Percentiles rank a stretch among this genome's conserved stretches.
These are phyloP conservation scores for Diphasiastrum complanatum DNA, from an alignment of 83 land plant genomes.

Conservation along the genomic window DNA sequence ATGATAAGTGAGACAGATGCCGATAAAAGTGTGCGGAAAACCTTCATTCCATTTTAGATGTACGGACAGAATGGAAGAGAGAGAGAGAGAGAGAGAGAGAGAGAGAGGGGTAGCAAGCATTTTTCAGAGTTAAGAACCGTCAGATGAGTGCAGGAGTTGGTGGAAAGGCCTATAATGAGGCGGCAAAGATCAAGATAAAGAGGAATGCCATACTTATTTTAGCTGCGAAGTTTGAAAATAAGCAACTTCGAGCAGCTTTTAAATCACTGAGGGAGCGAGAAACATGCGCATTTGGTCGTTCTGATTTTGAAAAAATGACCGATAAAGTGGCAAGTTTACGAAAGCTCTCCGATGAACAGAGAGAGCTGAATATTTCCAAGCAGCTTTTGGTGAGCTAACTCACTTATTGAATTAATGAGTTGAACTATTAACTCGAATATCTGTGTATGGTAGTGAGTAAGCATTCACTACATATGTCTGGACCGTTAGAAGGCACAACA, in stretches of 20 bases:
- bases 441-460: no score
- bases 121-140: no score
- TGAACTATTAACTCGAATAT: no score
- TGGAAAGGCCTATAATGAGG: slow-evolving; percentile 6
- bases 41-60: no score
- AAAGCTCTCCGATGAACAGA: neutral
- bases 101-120: no score
- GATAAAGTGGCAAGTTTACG: neutral
- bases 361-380: neutral
- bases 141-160: neutral
- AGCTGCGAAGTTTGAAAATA: slow-evolving; percentile 6
- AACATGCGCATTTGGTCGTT: slow-evolving; percentile 2
- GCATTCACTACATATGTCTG: no score
- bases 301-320: neutral
- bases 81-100: no score
- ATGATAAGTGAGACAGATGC: no score
- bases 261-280: neutral
- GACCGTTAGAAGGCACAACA: no score
- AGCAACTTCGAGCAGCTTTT: slow-evolving; percentile 1
- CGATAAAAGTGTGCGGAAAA: no score
- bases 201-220: neutral
- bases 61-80: no score
- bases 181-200: neutral
- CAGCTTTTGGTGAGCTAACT: neutral
- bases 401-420: no score